Evolutionary conservation across 2,329 filamentous ascomycete species (phyloP).

Genomic region (Fusarium anguioides): DNA sequence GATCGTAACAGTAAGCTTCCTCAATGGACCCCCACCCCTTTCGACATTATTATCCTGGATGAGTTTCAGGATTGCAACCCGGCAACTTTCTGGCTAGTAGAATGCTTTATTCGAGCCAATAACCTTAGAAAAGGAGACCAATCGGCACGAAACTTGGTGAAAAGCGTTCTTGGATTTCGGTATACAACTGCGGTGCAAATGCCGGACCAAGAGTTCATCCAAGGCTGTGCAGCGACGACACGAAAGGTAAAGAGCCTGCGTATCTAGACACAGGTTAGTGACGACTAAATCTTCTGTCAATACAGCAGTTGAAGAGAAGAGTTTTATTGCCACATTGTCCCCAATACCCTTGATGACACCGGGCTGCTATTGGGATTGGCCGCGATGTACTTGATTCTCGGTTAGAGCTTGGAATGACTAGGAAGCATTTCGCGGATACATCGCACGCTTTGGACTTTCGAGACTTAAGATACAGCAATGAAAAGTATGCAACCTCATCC

Average conservation of each 20-base stretch:
- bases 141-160: slow-evolving; percentile 44
- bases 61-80: slow-evolving; percentile 50
- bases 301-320: neutral
- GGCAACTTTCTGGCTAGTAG: slow-evolving; percentile 43
- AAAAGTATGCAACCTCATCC: too few relatives aligned
- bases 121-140: slow-evolving; percentile 17
- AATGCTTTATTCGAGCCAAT: slow-evolving; percentile 42
- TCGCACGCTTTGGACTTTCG: neutral
- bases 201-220: slow-evolving; percentile 27
- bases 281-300: neutral
- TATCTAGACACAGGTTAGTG: neutral
- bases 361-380: too few relatives aligned
- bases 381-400: too few relatives aligned
- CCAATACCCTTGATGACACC: too few relatives aligned
- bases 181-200: slow-evolving; percentile 19
- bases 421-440: neutral
- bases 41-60: slow-evolving; percentile 48
- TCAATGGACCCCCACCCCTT: slow-evolving; percentile 37
- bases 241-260: slow-evolving; percentile 11
- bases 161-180: slow-evolving; percentile 42
- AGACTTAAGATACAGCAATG: neutral
- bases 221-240: slow-evolving; percentile 5
- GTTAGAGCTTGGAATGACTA: neutral
- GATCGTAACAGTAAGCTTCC: slow-evolving; percentile 21
- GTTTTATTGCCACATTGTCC: too few relatives aligned